Base-by-base conservation (phyloP, 257 asterid species). In the Jacaranda copaia region DNA sequence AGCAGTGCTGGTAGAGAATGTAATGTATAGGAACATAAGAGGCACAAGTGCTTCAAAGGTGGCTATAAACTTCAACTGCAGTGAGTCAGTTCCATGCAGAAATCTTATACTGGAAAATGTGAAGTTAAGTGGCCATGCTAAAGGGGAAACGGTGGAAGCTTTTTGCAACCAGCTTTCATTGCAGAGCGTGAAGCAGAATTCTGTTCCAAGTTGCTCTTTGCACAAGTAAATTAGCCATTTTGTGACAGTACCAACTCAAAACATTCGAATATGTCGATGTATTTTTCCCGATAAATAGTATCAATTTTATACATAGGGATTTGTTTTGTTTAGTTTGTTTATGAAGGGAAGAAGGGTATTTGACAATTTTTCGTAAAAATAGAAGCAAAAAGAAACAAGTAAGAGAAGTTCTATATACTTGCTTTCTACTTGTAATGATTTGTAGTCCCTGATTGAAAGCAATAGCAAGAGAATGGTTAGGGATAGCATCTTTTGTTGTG, bases 11-110 rank as follows among this genome's bases (percentile, higher is more conserved):
- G 84, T 95, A 19, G 86, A 82, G 81, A 91, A 86, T 60, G 84
- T 95, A 32, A 13, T 87, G 57, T 95, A 89, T 88, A 89, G 81
- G 77, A 91, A 95, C 72, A 93, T 95, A 60, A 76, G 49, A 79
- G 98, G 98, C 56, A 88, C 92, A 8, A 92, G 97, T 73, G 89
- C 92, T 43, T 69, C 88, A 32, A 85, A 87, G 45, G 75, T 80
- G 75, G 98, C 96, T 2, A 77, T 94, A 73, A 79, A 81, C 70
- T 89, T 94, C 80, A 73, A 86, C 36, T 94, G 98, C 88, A 94
- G 98, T 5, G 42, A 78, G 3, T 79, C 83, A 4, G 80, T 88
- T 52, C 97, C 97, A 51, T 94, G 98, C 81, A 83, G 74, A 79
- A 89, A 87, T 59, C 57, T 94, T 45, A 71, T n/a, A 19, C 48